Evolutionary conservation across 768 basidiomycete genomes (phyloP).

Genomic region (Strobilomyces echinocephalus): DNA sequence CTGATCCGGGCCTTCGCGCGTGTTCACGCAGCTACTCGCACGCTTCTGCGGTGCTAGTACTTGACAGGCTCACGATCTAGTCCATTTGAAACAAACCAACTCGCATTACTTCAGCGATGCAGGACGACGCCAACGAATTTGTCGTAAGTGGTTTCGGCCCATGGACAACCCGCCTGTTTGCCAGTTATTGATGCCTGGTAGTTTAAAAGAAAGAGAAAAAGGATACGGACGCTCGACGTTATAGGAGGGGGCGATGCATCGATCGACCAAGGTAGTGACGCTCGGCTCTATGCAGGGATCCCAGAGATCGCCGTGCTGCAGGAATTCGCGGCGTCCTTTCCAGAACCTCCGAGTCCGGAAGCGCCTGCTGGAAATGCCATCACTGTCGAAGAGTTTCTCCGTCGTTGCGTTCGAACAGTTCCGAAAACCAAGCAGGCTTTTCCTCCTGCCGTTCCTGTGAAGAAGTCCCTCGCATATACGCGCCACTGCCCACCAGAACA

Average conservation of each 20-base stretch:
- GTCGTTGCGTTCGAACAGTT: background rate
- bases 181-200: background rate
- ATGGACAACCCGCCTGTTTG: background rate
- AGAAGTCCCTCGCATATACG: conserved; percentile 18
- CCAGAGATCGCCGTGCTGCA: conserved; percentile 18
- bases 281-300: background rate
- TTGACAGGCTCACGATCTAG: background rate
- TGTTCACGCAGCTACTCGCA: no score
- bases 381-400: conserved; percentile 28
- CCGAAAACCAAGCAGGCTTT: background rate
- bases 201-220: conserved; percentile 27
- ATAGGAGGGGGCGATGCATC: background rate
- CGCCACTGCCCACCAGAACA: background rate
- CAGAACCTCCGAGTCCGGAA: background rate
- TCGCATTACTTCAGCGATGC: conserved; percentile 2
- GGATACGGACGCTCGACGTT: conserved; percentile 3
- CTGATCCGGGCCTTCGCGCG: no score
- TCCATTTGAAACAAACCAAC: background rate
- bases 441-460: background rate
- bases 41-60: no score
- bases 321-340: conserved; percentile 5
- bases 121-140: conserved; percentile 16
- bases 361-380: conserved; percentile 4
- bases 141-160: conserved; percentile 15
- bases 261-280: background rate